phyloP scores from a whole-genome alignment of 345 rosid species.

The Trapa incisa region DNA sequence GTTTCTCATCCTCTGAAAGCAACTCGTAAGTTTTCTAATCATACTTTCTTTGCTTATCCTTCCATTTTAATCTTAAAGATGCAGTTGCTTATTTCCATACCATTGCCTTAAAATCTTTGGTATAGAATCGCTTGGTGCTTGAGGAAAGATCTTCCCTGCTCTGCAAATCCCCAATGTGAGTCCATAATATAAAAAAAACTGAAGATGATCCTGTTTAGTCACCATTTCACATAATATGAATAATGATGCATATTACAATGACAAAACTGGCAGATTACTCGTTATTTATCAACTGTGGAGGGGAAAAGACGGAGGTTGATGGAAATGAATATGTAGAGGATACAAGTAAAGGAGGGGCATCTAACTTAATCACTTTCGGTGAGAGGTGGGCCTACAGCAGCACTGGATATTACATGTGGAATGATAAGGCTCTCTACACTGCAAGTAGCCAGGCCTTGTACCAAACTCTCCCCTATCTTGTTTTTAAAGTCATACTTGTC shows the following conservation, averaged over 20 bases:
- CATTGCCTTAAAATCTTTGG: background rate
- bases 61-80: background rate
- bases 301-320: slow-evolving; percentile 11
- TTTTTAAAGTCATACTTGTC: too few relatives aligned
- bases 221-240: background rate
- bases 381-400: slow-evolving; percentile 69
- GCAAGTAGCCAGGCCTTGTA: slow-evolving; percentile 27
- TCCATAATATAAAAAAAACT: background rate
- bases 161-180: slow-evolving; percentile 35
- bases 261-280: slow-evolving; percentile 34
- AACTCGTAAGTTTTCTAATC: slow-evolving; percentile 40
- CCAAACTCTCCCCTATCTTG: slow-evolving; percentile 48
- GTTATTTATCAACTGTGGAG: slow-evolving; percentile 77
- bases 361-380: slow-evolving; percentile 20
- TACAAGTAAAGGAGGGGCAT: slow-evolving; percentile 18
- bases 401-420: slow-evolving; percentile 36
- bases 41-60: background rate
- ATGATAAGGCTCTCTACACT: background rate
- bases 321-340: slow-evolving; percentile 41
- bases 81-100: background rate
- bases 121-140: slow-evolving; percentile 55
- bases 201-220: background rate
- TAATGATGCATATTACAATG: background rate
- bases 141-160: slow-evolving; percentile 55
- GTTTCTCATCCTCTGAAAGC: slow-evolving; percentile 25